These are phyloP conservation scores for Mallotus japonicus DNA, from an alignment of 441 rosid species.

Conservation along the genomic window DNA sequence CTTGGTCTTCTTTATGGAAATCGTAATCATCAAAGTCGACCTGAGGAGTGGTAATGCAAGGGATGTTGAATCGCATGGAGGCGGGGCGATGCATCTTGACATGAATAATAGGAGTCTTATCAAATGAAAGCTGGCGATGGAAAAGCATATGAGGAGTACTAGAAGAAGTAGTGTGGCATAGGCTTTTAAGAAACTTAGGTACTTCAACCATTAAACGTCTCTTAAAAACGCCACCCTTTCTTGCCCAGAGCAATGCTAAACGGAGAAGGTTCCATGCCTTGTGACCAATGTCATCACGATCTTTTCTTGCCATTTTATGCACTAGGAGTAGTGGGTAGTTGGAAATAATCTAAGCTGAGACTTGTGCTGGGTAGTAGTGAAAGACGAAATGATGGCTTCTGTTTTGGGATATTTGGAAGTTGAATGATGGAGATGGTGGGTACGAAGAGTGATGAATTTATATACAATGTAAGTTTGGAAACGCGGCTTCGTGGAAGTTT, in stretches of 20 bases:
- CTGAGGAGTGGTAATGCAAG: slow-evolving; percentile 55
- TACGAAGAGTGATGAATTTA: not conserved
- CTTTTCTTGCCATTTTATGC: slow-evolving; percentile 38
- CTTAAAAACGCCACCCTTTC: slow-evolving; percentile 69
- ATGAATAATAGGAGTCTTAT: slow-evolving; percentile 66
- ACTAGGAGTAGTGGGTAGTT: not conserved
- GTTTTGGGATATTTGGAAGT: not conserved
- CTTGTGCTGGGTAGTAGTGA: not conserved
- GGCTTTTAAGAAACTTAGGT: slow-evolving; percentile 55
- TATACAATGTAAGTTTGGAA: not conserved
- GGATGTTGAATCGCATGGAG: slow-evolving; percentile 68
- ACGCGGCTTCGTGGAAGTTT: slow-evolving; percentile 35
- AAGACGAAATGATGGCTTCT: not conserved
- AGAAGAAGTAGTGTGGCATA: slow-evolving; percentile 25
- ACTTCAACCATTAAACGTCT: slow-evolving; percentile 52
- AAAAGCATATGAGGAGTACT: slow-evolving; percentile 22
- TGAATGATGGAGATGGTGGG: not conserved
- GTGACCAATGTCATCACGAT: slow-evolving; percentile 18
- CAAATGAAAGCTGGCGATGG: slow-evolving; percentile 72
- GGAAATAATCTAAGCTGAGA: no score
- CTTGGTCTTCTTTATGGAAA: slow-evolving; percentile 29
- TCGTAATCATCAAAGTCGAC: slow-evolving; percentile 62
- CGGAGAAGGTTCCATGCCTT: slow-evolving; percentile 63
- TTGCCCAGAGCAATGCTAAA: slow-evolving; percentile 60
- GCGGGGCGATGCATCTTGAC: slow-evolving; percentile 68